Conservation (phyloP, 805 yeast genomes). For the Lachancea dasiensis region DNA sequence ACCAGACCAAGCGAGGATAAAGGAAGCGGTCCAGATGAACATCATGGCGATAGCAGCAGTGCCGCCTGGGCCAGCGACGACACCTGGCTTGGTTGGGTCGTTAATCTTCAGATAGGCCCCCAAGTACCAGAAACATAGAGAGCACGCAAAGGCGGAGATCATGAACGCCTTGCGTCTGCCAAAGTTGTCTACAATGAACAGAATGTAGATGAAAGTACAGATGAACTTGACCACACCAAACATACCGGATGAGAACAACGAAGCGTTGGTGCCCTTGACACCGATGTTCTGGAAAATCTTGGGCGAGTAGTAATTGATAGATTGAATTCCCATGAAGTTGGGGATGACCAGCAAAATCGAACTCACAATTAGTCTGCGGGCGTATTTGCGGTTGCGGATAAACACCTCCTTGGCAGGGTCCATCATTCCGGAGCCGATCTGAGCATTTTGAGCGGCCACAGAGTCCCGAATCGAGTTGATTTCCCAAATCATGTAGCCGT, state of each 20-base stretch:
- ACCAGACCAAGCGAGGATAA: conserved; percentile 42
- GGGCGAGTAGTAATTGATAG: conserved; percentile 50
- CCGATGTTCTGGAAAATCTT: conserved; percentile 46
- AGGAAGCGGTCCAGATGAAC: conserved; percentile 43
- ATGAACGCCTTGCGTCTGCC: conserved; percentile 43
- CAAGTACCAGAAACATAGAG: conserved; percentile 42
- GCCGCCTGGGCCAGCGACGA: conserved; percentile 31
- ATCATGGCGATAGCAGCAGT: conserved; percentile 41
- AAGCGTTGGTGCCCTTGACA: conserved; percentile 39
- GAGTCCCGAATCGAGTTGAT: conserved; percentile 29
- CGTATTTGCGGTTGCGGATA: conserved; percentile 24
- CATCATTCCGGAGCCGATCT: conserved; percentile 35
- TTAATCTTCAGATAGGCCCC: conserved; percentile 42
- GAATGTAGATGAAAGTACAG: conserved; percentile 40
- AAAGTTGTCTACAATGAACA: conserved; percentile 40
- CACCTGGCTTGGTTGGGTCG: conserved; percentile 31
- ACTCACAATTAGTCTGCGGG: conserved; percentile 36
- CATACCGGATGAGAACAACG: conserved; percentile 46
- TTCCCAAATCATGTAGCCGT: conserved; percentile 39
- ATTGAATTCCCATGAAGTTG: conserved; percentile 44
- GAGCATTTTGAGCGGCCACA: conserved; percentile 19
- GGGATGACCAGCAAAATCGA: conserved; percentile 39
- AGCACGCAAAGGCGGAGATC: conserved; percentile 36
- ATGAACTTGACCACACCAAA: conserved; percentile 34
- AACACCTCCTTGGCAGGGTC: conserved; percentile 38